Evolutionary conservation across 2,329 filamentous ascomycete genomes (phyloP), one percentile per base, ranked within the genome.

Genomic region (Canariomyces notabilis): DNA sequence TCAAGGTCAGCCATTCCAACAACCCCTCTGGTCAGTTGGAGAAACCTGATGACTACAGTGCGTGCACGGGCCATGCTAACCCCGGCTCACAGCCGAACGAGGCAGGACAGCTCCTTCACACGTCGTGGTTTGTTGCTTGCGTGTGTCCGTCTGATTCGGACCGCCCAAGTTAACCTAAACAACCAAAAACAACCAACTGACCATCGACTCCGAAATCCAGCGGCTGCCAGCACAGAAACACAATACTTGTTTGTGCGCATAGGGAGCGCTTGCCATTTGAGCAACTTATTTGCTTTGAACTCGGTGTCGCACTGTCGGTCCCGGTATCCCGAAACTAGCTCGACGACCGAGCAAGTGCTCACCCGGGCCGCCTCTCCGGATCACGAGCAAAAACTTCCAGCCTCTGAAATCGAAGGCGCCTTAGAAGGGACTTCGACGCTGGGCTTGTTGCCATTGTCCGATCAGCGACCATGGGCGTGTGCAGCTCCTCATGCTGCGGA

Each of bases 401-500:
- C 44, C 12, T 14, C 19, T 34, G 37, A 43, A 40, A 15, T 36
- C 43, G 45, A 33, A 43, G 18, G 33, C 21, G 32, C 19, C 38
- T 6, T 36, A 8, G 19, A 15, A 36, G 38, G 31, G 37, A 21
- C 46, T 20, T 37, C 45, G 31, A 42, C 38, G 11, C 35, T 42
- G 48, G 45, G 35, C 26, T 37, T 45, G 33, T 34, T 42, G 49
- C 26, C 40, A 34, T 44, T 39, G 15, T 20, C 43, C 39, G 46
- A 51, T 48, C 49, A 49, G 51, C 53, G 54, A 69, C 69, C 67
- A 84, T 84, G 80, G 80, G 75, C 64, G 69, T 73, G 69, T 77
- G 76, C 67, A 74, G 73, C 66, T 79, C 76, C 55, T 45, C 37
- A 22, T 83, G 79, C 70, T 82, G 79, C 66, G 76, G 75, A 70